Evolutionary conservation across 1,284 basidiomycete genomes (phyloP).

Genomic region (Ustilago xerochloae): DNA sequence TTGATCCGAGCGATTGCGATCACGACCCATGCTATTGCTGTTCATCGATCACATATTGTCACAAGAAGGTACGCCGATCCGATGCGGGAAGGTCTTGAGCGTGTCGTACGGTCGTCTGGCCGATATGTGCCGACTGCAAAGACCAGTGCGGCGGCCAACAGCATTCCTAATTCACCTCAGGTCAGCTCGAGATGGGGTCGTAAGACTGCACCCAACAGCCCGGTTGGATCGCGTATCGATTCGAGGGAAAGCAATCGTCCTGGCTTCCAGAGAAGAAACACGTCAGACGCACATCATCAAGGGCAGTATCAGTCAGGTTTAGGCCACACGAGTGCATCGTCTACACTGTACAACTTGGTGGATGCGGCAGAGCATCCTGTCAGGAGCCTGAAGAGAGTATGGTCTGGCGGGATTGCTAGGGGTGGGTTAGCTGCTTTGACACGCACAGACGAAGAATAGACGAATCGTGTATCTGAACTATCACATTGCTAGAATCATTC

Average conservation of each 20-base stretch:
- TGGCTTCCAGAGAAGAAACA: constrained; percentile 17
- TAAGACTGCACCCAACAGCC: constrained; percentile 48
- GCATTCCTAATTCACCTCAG: constrained; percentile 22
- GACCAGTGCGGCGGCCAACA: background rate
- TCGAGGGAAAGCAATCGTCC: constrained; percentile 19
- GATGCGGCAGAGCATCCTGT: constrained; percentile 57
- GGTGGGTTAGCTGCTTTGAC: constrained; percentile 51
- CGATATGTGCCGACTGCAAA: constrained; percentile 14
- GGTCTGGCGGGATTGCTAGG: constrained; percentile 47
- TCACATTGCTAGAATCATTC: no score
- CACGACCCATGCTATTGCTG: constrained; percentile 61
- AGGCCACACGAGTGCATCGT: constrained; percentile 8
- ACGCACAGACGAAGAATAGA: constrained; percentile 45
- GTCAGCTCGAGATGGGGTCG: constrained; percentile 38
- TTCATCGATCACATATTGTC: constrained; percentile 61
- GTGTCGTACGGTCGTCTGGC: constrained; percentile 51
- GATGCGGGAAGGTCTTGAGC: constrained; percentile 56
- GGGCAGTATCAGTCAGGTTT: background rate
- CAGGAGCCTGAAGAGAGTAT: constrained; percentile 52
- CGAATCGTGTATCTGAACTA: background rate
- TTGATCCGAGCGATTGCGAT: constrained; percentile 64
- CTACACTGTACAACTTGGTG: constrained; percentile 42
- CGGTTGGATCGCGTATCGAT: constrained; percentile 20
- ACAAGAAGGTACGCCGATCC: constrained; percentile 65
- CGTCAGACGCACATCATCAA: constrained; percentile 18